Evolutionary conservation across 1,284 basidiomycete species (phyloP), one percentile per base, ranked within the genome.

Genomic region (Irpex rosettiformis): DNA sequence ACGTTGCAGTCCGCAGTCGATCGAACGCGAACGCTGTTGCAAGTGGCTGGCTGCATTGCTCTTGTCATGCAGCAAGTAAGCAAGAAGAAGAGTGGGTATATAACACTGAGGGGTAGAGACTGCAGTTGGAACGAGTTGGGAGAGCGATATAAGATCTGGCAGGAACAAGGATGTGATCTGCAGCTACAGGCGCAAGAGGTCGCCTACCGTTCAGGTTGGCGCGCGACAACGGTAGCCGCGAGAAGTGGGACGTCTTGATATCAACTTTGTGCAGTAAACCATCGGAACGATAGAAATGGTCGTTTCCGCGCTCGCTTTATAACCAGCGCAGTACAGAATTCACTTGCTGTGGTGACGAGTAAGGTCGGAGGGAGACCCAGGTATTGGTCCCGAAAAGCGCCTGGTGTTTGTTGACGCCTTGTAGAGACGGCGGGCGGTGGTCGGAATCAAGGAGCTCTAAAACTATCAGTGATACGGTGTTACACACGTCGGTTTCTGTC

Each of bases 21-120:
- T 61, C 73, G 70, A 55, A 78, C 69, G 54, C 75, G 73, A 43
- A 77, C 67, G 53, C 68, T 69, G 43, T 71, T 77, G 68, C 74
- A 77, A n/a, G 80, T 81, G 0, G 79, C 79, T 5, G 69, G 70
- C 64, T 80, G 79, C 58, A 59, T 66, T 24, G 59, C 60, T 58
- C 40, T 45, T 24, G 21, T 18, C 43, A 45, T 45, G 33, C 28
- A 16, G 53, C 40, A 24, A 56, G 43, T 49, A 48, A 37, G 29
- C 21, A 52, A 18, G 16, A 48, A 25, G 33, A 30, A 7, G 29
- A 49, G 52, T 21, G 55, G 58, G 33, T 18, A 29, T 27, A 51
- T n/a, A n/a, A 24, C 11, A 16, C 11, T 22, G 48, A 51, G 48
- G 13, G 48, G 27, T 28, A 10, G 24, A 27, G 27, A 24, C 13